A percentile compares a stretch with the other conserved stretches of the same genome.
These are phyloP conservation scores for Annulohypoxylon maeteangense DNA, from an alignment of 495 filamentous ascomycete species.

Conservation along the genomic window DNA sequence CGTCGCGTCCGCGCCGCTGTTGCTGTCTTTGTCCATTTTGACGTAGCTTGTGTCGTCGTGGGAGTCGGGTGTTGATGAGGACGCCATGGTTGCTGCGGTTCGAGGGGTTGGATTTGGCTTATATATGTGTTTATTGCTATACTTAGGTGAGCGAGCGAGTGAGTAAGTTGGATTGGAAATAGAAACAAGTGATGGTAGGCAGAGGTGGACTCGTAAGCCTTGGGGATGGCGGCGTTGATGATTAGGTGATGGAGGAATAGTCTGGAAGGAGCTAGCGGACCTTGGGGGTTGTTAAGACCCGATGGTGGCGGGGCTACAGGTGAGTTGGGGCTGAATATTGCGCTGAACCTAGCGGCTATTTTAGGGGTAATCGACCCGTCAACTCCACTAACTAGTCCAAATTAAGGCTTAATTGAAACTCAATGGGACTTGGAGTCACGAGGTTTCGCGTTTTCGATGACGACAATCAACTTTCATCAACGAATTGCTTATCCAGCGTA, in stretches of 20 bases:
- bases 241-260: conserved; percentile 42
- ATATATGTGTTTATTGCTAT: background rate
- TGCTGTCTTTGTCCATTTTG: conserved; percentile 64
- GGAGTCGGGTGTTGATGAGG: conserved; percentile 41
- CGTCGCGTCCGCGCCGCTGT: conserved; percentile 68
- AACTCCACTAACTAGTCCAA: conserved; percentile 14
- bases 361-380: background rate
- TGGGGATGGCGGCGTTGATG: conserved; percentile 40
- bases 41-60: conserved; percentile 59
- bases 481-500: background rate
- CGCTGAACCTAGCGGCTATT: conserved; percentile 9
- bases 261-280: conserved; percentile 45
- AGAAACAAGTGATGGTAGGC: conserved; percentile 27
- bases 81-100: conserved; percentile 49
- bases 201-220: conserved; percentile 44
- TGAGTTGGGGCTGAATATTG: conserved; percentile 29
- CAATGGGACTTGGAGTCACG: conserved; percentile 36
- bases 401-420: conserved; percentile 21
- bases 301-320: conserved; percentile 28
- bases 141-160: background rate
- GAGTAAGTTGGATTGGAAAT: background rate
- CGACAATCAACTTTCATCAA: conserved; percentile 28
- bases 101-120: background rate
- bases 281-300: background rate
- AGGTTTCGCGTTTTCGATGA: conserved; percentile 49